Percentiles rank a stretch among this genome's conserved stretches.
phyloP scores from a whole-genome alignment of 257 asterid genomes.

The Scutellaria barbata region DNA sequence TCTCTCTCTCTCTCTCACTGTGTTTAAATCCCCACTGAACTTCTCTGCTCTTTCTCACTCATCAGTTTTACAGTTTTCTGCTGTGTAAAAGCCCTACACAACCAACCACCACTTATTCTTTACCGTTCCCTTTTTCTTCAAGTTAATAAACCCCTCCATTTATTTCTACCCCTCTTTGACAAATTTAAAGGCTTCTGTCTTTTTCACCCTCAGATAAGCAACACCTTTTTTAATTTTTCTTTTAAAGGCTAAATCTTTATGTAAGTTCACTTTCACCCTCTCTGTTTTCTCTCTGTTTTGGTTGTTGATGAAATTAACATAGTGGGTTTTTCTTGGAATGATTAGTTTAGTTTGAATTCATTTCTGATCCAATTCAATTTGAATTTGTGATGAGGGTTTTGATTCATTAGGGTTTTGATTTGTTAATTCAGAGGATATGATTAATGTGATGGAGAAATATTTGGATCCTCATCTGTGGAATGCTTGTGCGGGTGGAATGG shows the following conservation, averaged over 20 bases:
- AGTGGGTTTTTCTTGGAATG: conserved; percentile 26
- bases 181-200: conserved; percentile 10
- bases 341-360: background rate
- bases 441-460: conserved; percentile 48
- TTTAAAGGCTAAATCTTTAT: conserved; percentile 1
- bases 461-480: conserved; percentile 79
- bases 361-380: background rate
- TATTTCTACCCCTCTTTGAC: conserved; percentile 11
- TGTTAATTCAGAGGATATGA: conserved; percentile 52
- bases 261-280: conserved; percentile 24
- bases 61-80: conserved; percentile 37
- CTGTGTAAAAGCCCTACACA: conserved; percentile 36
- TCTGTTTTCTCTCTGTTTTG: background rate
- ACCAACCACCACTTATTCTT: conserved; percentile 39
- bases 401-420: conserved; percentile 8
- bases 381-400: background rate
- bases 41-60: conserved; percentile 27
- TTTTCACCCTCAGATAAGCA: conserved; percentile 22
- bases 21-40: conserved; percentile 27
- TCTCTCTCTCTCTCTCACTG: conserved; percentile 10
- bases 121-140: conserved; percentile 28
- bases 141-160: conserved; percentile 27
- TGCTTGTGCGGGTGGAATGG: conserved; percentile 89
- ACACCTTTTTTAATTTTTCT: too few species aligned
- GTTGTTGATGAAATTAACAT: too few species aligned